These are phyloP conservation scores for Neurospora sp. DNA, from an alignment of 495 filamentous ascomycete species.

Conservation along the genomic window DNA sequence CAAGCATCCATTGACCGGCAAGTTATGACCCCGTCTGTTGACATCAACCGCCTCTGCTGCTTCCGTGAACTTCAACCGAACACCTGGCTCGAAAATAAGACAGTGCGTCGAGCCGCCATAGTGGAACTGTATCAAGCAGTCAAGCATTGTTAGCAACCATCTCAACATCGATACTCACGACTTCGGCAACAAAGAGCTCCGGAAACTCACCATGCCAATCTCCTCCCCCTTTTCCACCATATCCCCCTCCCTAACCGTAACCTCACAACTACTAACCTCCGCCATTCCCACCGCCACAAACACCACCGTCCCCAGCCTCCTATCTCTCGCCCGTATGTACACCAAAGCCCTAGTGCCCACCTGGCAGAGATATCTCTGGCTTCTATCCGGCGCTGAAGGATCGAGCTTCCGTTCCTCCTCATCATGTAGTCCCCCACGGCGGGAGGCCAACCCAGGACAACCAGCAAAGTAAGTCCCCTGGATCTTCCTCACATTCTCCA, in stretches of 20 bases:
- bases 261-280: not conserved
- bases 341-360: not conserved
- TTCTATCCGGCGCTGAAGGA: not conserved
- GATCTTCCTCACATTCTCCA: slow-evolving; percentile 24
- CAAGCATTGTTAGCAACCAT: not conserved
- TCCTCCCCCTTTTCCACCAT: not conserved
- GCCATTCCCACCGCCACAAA: not conserved
- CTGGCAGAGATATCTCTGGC: not conserved
- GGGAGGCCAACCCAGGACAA: not conserved
- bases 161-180: not conserved
- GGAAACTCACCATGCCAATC: not conserved
- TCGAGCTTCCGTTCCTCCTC: not conserved
- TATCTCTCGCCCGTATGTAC: not conserved
- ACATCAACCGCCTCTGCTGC: not conserved
- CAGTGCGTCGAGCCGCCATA: not conserved
- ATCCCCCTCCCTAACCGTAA: not conserved
- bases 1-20: not conserved
- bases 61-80: not conserved
- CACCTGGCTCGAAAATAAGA: not conserved
- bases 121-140: not conserved
- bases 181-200: not conserved
- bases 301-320: not conserved
- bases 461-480: slow-evolving; percentile 19
- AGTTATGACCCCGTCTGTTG: not conserved
- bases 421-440: not conserved